Percentiles rank a stretch among this genome's conserved stretches.
Evolutionary conservation across 2,329 filamentous ascomycete species (phyloP).

Genomic region (Metarhizium anisopliae): DNA sequence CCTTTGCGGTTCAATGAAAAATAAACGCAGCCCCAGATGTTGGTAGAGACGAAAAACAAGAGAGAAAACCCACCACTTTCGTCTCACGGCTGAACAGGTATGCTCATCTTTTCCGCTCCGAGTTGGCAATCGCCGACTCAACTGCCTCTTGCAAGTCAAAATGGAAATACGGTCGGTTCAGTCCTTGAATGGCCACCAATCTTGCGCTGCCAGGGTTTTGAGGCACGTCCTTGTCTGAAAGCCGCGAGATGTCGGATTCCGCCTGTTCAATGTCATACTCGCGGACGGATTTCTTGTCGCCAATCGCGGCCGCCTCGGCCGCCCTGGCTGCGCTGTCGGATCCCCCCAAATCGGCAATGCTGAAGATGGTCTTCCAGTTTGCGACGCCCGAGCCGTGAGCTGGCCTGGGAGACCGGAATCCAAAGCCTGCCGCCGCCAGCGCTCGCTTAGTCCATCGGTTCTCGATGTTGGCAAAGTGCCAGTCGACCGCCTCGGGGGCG

Average conservation of each 20-base stretch:
- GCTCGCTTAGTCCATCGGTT: conserved; percentile 50
- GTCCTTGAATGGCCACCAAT: conserved; percentile 31
- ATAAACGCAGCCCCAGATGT: neutral
- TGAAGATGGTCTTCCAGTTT: conserved; percentile 72
- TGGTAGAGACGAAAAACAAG: neutral
- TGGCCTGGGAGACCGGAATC: conserved; percentile 25
- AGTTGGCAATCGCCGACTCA: conserved; percentile 32
- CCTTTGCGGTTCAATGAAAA: too few species aligned
- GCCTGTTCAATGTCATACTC: conserved; percentile 20
- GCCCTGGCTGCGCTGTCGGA: conserved; percentile 47
- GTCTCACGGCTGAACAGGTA: neutral
- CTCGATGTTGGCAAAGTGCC: conserved; percentile 43
- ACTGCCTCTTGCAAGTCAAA: conserved; percentile 40
- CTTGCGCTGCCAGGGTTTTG: conserved; percentile 19
- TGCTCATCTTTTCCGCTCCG: conserved; percentile 14
- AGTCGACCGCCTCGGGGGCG: conserved; percentile 33
- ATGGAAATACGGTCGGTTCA: conserved; percentile 44
- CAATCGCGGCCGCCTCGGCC: conserved; percentile 40
- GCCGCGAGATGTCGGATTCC: conserved; percentile 12
- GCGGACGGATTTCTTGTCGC: conserved; percentile 39
- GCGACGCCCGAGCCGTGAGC: conserved; percentile 13
- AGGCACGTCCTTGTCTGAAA: conserved; percentile 19
- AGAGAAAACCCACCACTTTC: neutral
- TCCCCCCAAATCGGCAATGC: conserved; percentile 78
- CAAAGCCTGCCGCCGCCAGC: conserved; percentile 44